Percentiles rank a stretch among this genome's conserved stretches.
Evolutionary conservation across 2,329 filamentous ascomycete species (phyloP).

Genomic region (Cladosporium sp.): DNA sequence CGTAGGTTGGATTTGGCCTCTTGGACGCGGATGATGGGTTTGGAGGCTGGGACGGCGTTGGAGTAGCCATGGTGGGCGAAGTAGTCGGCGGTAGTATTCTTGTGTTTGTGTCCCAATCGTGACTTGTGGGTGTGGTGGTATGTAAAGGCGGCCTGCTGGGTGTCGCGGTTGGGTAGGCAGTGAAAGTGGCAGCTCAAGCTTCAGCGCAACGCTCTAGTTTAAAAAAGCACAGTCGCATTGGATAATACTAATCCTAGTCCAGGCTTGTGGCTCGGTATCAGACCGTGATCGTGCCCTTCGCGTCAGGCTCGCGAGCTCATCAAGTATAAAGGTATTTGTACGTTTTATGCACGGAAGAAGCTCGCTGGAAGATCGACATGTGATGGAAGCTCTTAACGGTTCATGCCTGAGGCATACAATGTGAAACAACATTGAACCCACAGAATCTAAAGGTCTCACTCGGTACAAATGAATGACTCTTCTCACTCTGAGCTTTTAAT

Average conservation of each 20-base stretch:
- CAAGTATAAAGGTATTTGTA: background rate
- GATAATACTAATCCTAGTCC: background rate
- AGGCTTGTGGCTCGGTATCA: background rate
- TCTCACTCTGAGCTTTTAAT: no score
- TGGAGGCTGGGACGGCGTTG: conserved; percentile 25
- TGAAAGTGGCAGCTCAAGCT: background rate
- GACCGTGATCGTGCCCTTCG: background rate
- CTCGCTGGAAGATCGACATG: background rate
- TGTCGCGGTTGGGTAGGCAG: background rate
- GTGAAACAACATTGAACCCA: background rate
- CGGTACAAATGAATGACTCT: no score
- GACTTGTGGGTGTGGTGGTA: background rate
- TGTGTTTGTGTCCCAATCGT: background rate
- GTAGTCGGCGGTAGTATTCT: background rate
- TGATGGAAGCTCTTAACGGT: background rate
- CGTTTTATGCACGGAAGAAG: background rate
- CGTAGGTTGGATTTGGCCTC: conserved; percentile 26
- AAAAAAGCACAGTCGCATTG: background rate
- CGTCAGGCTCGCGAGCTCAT: background rate
- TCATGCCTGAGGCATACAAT: background rate
- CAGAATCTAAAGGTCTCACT: background rate
- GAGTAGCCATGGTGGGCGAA: conserved; percentile 30
- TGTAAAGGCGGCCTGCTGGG: background rate
- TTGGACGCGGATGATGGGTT: conserved; percentile 34
- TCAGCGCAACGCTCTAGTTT: background rate